Evolutionary conservation across 805 yeast genomes (phyloP).

Genomic region (Saturnispora ahearnii): DNA sequence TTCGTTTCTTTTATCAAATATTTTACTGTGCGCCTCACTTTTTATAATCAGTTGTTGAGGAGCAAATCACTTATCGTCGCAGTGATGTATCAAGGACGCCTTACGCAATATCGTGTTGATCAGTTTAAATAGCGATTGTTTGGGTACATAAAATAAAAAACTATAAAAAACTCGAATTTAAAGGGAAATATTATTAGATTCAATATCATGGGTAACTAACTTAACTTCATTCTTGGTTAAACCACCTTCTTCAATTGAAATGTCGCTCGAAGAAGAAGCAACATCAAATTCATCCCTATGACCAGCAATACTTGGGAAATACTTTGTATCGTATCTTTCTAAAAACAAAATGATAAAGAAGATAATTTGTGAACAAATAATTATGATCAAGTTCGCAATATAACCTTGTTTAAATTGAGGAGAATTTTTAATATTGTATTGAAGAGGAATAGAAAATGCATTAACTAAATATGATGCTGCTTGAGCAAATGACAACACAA

Average conservation of each 20-base stretch:
- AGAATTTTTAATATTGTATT: constrained; percentile 11
- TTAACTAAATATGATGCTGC: constrained; percentile 15
- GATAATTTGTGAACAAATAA: constrained; percentile 8
- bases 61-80: no score
- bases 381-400: constrained; percentile 12
- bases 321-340: constrained; percentile 14
- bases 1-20: background rate
- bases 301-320: constrained; percentile 14
- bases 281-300: constrained; percentile 8
- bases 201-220: background rate
- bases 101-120: no score
- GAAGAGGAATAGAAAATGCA: constrained; percentile 19
- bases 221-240: background rate
- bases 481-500: constrained; percentile 15
- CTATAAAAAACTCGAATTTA: background rate
- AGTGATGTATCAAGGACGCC: no score
- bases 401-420: constrained; percentile 16
- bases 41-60: no score
- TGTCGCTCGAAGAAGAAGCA: background rate
- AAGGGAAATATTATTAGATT: background rate
- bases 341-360: constrained; percentile 12
- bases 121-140: no score
- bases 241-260: background rate
- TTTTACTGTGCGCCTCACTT: no score
- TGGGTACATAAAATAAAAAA: background rate